Base-by-base conservation (phyloP, 495 filamentous ascomycete species). In the Penicillium subrubescens region DNA sequence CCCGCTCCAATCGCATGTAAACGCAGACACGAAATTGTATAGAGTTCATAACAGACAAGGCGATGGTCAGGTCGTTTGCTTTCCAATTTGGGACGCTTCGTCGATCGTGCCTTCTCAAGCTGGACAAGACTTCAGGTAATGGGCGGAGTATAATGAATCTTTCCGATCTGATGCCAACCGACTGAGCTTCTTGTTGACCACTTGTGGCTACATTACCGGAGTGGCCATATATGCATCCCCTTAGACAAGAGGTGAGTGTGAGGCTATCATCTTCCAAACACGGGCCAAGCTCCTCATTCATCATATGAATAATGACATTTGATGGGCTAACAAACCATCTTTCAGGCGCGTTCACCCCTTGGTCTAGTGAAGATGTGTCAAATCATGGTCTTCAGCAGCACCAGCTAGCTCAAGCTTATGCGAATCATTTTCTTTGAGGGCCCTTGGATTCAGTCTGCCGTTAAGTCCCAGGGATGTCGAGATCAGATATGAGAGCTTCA, bases 1-100 rank as follows among this genome's bases (percentile, higher is more conserved):
- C 70, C 2, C 52, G 31, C 8, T 75, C 57, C 6, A 76, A 59
- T 75, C 73, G 77, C 14, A 25, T n/a, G 43, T 52, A 57, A 51
- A 61, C 61, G 15, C 15, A 15, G 41, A 19, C 5, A 8, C 17
- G 17, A 19, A n/a, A n/a, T 19, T 8, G 15, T 7, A 3, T 44
- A 8, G 8, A 0, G 39, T 46, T 8, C 5, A 21, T 46, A 17
- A 17, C 21, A 21, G 6, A 46, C 43, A 17, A 21, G 5, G 43
- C 6, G 5, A 46, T 21, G n/a, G 19, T 23, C 0, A 17, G 8
- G 19, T 48, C 43, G 43, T 41, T 41, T 41, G 43, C 17, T 12
- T 44, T 44, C 43, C 43, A 17, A 23, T 23, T 48, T 7, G 8
- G 43, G 23, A 19, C 2, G 11, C 8, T 12, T 10, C 43, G 19